Evolutionary conservation across 2,329 filamentous ascomycete genomes (phyloP), one percentile per base, ranked within the genome.

Genomic region (Ceratocystis alfenasii): DNA sequence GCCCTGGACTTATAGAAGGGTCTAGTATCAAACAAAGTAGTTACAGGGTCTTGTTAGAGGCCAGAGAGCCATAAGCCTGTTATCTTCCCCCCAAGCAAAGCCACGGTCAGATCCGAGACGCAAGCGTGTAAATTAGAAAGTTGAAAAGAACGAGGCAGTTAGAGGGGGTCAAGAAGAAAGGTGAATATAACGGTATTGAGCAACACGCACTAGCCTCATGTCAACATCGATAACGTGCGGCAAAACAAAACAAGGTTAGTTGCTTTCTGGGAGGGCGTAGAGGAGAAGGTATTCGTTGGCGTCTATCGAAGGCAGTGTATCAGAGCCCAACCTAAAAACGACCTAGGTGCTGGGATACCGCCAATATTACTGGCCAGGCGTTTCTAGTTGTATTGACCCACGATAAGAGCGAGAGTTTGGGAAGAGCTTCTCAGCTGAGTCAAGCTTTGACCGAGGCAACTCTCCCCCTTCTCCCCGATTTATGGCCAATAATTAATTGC

Each of bases 161-260:
- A 10, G 20, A 22, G 3, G 17, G 20, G n/a, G 10, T 50, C 20
- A 22, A 7, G 22, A n/a, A 50, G n/a, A 50, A 7, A 57, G 22
- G 53, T 33, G 53, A 12, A 17, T 30, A 57, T n/a, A 57, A 33
- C 25, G 53, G 15, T 12, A 17, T 28, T 57, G 17, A 57, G 22
- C 17, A 15, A 5, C 22, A 30, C 53, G 3, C 36, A 15, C 25
- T 33, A 57, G 53, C 30, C 22, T 5, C 33, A 57, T n/a, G 22
- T 33, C 53, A 57, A 57, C 15, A 57, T 17, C 4, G n/a, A 57
- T 28, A 57, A 57, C 53, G 53, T 57, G 22, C 5, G 53, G 53
- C 53, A n/a, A 57, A 57, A 57, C 53, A 57, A 57, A 57, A 57
- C 53, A 57, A 57, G 53, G 7, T 30, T 55, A 30, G 50, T 20